phyloP scores from a whole-genome alignment of 2,329 filamentous ascomycete genomes.

The Paracoccidioides lutzii region DNA sequence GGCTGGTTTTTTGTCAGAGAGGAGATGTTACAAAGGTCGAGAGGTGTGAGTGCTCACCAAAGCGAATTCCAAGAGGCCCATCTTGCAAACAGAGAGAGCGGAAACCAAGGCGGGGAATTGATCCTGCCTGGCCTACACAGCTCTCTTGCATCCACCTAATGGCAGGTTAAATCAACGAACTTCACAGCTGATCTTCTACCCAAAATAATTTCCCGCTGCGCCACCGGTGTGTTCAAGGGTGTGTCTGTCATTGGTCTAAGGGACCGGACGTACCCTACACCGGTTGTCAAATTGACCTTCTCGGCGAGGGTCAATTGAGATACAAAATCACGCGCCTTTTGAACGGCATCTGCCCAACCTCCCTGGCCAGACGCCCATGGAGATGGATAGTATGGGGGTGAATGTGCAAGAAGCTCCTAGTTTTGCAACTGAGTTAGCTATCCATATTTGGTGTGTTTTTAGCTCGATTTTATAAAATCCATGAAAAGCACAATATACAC shows the following conservation, averaged over 20 bases:
- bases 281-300: constrained; percentile 92
- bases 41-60: constrained; percentile 30
- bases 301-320: constrained; percentile 70
- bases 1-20: constrained; percentile 25
- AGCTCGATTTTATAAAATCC: background rate
- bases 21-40: background rate
- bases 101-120: constrained; percentile 43
- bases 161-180: background rate
- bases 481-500: background rate
- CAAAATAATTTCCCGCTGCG: background rate
- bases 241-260: background rate
- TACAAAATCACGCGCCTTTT: constrained; percentile 64
- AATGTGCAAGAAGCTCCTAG: constrained; percentile 23
- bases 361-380: constrained; percentile 71
- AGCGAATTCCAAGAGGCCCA: constrained; percentile 65
- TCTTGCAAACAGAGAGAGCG: constrained; percentile 76
- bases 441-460: background rate
- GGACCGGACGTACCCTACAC: constrained; percentile 53
- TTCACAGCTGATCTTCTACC: background rate
- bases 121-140: constrained; percentile 60
- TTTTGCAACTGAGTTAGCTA: background rate
- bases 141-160: constrained; percentile 52
- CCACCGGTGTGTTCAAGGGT: constrained; percentile 2
- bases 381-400: constrained; percentile 65
- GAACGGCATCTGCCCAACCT: constrained; percentile 63